Base-by-base conservation (phyloP, 805 yeast genomes). In the Jamesozyma jinghongensis region DNA sequence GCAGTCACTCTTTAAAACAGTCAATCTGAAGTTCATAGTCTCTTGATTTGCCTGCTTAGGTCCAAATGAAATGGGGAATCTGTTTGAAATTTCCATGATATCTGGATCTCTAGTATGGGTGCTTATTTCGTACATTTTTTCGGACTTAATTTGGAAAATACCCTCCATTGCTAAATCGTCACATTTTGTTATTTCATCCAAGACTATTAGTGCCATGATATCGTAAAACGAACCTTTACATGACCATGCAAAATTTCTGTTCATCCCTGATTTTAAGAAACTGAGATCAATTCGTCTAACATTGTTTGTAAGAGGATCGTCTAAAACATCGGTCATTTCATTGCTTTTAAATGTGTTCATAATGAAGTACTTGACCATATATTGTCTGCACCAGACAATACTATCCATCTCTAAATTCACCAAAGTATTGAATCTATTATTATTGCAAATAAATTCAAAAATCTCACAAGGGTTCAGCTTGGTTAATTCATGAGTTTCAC, bases 301-400 rank as follows among this genome's bases (percentile, higher is more conserved):
- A 22, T 36, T 33, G 19, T 40, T 35, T n/a, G 37, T 25, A 10
- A 35, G n/a, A 6, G 25, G 11, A 13, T 38, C n/a, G 5, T 29
- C 25, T 6, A 4, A 19, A 13, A 12, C 17, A 16, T 13, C 5
- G 19, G 35, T 38, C 19, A 14, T 11, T 14, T 25, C 28, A 3
- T 29, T 10, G 19, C 45, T 40, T 7, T 31, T 32, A 26, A 48
- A 48, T 25, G 46, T 46, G 20, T 37, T 41, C 19, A 53, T 20
- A 2, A 58, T 48, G 32, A 52, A 52, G 19, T 48, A 43, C 38
- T 52, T 53, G 8, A 59, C 48, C 55, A 58, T 56, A 13, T 40
- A 45, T 39, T 55, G 59, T 37, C 56, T 52, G 38, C 61, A 56
- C 64, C 64, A 59, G 17, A 56, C 55, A 18, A 49, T 51, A 20